Base-by-base conservation (phyloP, 2,329 filamentous ascomycete species). In the Helminthosporium solani region DNA sequence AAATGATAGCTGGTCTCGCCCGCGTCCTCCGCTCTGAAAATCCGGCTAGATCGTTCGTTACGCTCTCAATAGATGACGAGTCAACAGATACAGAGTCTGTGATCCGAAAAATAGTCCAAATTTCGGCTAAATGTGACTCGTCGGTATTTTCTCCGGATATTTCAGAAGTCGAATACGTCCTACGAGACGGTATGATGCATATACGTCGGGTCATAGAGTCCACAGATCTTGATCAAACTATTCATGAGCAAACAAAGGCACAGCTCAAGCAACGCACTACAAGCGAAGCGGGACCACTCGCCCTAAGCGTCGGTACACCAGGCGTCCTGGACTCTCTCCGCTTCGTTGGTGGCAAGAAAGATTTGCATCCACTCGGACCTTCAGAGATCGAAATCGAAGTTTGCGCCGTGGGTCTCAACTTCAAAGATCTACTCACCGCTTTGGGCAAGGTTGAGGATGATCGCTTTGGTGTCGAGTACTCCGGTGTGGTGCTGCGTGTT, bases 371-470 rank as follows among this genome's bases (percentile, higher is more conserved):
- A 9, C 23, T 25, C 23, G 23, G 23, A 25, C 23, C 23, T 9
- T 25, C 16, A 33, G 9, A 38, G 18, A 12, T 25, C 34, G 14
- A 20, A 8, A 19, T n/a, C 16, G 34, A 35, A 15, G 19, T 39
- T 7, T 48, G 44, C 45, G 44, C 41, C 6, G 25, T 25, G 27
- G 49, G 47, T 15, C 25, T 54, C 18, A 52, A 44, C 16, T 57
- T 53, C 37, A 39, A 41, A 7, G 55, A 58, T 34, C 27, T 55
- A n/a, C 38, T 58, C 16, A 25, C 49, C 8, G 44, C 49, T 0
- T 36, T 54, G 15, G 70, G 70, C 6, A 64, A 70, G 27, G 33
- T 71, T 11, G 41, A 47, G n/a, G 47, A 46, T 16, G 14, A 45
- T n/a, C 25, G 40, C 19, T 7, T 53, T 16, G 50, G 50, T 1